Evolutionary conservation across 2,329 filamentous ascomycete species (phyloP), one percentile per base, ranked within the genome.

Genomic region (Diaporthe caulivora): DNA sequence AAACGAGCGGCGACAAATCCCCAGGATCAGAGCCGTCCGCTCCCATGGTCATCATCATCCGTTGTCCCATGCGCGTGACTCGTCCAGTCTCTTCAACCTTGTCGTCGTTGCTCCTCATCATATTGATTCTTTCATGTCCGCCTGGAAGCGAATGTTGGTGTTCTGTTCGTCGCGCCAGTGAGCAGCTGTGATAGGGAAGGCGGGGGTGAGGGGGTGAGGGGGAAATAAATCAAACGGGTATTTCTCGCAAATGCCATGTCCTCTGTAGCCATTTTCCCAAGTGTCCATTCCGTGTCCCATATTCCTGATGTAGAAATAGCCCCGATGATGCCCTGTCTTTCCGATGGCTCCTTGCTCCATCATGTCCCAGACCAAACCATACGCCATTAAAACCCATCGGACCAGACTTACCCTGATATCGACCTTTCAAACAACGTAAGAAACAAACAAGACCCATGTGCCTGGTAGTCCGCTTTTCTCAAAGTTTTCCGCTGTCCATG

Each of bases 231-330:
- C 72, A 78, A 75, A 77, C 73, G 76, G 76, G 73, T 76, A 76
- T 75, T 73, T 75, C 75, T 76, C 75, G 71, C 75, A 75, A 76
- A 77, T 77, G 75, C 75, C 73, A 76, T 74, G 67, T 42, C 70
- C 40, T 75, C 58, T 69, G 68, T 71, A 44, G 44, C 57, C 72
- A 53, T 58, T 73, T 72, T 73, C 54, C 70, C 72, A 65, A 68
- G 70, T 71, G 57, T 60, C 74, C 44, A 49, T 68, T 70, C 53
- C 67, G 11, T 55, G 26, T 64, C 44, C 73, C 55, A 37, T 31
- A 47, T 53, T 64, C 71, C 44, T 34, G 17, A 21, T 67, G 42
- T 67, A 60, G 29, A 44, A 31, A 51, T 60, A 60, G 47, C 54
- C 57, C 64, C 2, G 13, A 60, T 64, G 55, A 71, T 71, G 55